These are phyloP conservation scores for Pseudogymnoascus sp. DNA, from an alignment of 2,329 filamentous ascomycete species.

Conservation along the genomic window DNA sequence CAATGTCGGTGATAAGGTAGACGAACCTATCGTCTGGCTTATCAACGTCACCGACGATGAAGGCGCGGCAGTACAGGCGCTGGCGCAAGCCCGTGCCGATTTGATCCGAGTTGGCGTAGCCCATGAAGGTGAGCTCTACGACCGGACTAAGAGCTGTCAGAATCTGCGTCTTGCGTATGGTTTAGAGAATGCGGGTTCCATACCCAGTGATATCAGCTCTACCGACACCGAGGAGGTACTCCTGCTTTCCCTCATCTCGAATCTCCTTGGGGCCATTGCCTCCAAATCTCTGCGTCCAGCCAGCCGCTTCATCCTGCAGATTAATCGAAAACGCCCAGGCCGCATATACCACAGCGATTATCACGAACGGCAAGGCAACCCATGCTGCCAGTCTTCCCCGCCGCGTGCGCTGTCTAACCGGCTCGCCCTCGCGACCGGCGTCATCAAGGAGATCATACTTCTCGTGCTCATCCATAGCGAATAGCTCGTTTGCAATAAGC, in stretches of 20 bases:
- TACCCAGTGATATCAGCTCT: slow-evolving; percentile 69
- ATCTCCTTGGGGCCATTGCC: background rate
- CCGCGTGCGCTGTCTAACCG: background rate
- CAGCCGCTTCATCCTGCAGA: background rate
- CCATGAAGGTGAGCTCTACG: slow-evolving; percentile 85
- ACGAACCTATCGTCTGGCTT: slow-evolving; percentile 67
- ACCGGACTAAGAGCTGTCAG: slow-evolving; percentile 51
- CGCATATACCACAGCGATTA: slow-evolving; percentile 10
- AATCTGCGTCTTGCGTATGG: background rate
- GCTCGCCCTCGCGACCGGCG: background rate
- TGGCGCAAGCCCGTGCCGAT: slow-evolving; percentile 78
- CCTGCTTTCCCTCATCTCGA: slow-evolving; percentile 17
- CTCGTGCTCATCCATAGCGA: slow-evolving; percentile 6
- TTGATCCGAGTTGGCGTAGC: slow-evolving; percentile 82
- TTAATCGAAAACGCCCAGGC: background rate
- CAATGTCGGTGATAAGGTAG: slow-evolving; percentile 80
- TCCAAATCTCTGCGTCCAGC: background rate
- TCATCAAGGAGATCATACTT: slow-evolving; percentile 4
- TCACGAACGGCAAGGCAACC: background rate
- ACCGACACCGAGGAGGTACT: slow-evolving; percentile 60
- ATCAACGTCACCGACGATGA: slow-evolving; percentile 68
- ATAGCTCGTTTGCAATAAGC: slow-evolving; percentile 6
- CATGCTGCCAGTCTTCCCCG: background rate
- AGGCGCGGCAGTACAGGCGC: slow-evolving; percentile 79
- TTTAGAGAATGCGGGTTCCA: slow-evolving; percentile 8